A percentile compares a stretch with the other conserved stretches of the same genome.
phyloP scores from a whole-genome alignment of 108 stramenopile genomes.

The Skeletonema potamos region DNA sequence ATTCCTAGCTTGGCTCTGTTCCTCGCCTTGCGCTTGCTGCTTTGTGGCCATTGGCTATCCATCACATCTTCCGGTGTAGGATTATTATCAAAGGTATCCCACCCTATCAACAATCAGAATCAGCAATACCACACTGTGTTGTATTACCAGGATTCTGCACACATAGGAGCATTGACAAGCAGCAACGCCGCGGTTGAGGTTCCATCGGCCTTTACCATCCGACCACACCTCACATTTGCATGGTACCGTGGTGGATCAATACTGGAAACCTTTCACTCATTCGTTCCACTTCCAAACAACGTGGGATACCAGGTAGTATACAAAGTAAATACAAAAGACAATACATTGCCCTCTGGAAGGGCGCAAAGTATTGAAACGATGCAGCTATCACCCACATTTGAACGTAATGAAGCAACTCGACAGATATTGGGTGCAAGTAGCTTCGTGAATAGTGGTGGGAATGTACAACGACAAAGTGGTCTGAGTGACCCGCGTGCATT shows the following conservation, averaged over 20 bases:
- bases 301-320: constrained; percentile 4
- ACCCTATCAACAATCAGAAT: neutral
- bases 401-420: neutral
- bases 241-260: neutral
- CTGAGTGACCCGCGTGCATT: constrained; percentile 6
- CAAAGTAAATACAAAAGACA: neutral
- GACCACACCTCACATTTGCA: constrained; percentile 5
- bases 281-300: constrained; percentile 8
- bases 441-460: neutral
- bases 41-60: neutral
- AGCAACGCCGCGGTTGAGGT: neutral
- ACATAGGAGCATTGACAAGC: neutral
- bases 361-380: constrained; percentile 1
- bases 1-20: neutral
- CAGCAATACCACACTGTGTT: neutral
- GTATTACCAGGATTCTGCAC: neutral
- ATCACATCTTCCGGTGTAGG: neutral
- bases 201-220: constrained; percentile 1
- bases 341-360: neutral
- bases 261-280: constrained; percentile 4
- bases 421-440: neutral
- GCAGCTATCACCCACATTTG: neutral
- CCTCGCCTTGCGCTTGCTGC: neutral
- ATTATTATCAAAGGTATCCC: neutral
- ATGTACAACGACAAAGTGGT: neutral